Conservation (phyloP, 2,329 filamentous ascomycete genomes). For the Leptodontidium sp. region DNA sequence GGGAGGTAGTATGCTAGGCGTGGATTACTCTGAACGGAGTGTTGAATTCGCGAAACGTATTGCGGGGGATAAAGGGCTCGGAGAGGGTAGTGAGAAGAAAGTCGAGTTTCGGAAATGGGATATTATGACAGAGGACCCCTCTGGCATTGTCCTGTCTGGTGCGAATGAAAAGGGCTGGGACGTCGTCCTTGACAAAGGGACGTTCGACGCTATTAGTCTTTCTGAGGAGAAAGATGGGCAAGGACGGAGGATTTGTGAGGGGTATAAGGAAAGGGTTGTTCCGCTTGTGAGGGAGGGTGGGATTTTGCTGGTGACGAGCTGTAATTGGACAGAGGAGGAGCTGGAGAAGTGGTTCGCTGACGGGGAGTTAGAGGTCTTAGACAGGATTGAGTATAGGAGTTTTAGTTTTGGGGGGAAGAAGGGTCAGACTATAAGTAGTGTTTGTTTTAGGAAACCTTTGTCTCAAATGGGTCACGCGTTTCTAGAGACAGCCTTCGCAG, state of each 20-base stretch:
- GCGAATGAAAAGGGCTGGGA: constrained; percentile 69
- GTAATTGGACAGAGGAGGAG: constrained; percentile 97
- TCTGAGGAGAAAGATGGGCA: constrained; percentile 61
- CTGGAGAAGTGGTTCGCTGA: constrained; percentile 79
- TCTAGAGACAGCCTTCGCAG: too few relatives aligned
- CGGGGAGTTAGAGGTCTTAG: constrained; percentile 57
- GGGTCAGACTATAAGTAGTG: constrained; percentile 86
- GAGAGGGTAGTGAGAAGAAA: constrained; percentile 42
- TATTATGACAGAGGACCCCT: constrained; percentile 55
- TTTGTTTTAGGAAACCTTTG: constrained; percentile 73
- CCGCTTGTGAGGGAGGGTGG: constrained; percentile 74
- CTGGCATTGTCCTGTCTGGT: constrained; percentile 32
- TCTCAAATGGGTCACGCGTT: too few relatives aligned
- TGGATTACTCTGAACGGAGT: constrained; percentile 85
- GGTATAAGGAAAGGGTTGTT: constrained; percentile 75
- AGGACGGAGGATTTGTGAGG: constrained; percentile 73
- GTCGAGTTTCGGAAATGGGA: constrained; percentile 61
- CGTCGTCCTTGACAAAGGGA: constrained; percentile 96
- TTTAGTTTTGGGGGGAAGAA: constrained; percentile 91
- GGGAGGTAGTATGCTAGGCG: constrained; percentile 76
- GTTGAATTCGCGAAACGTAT: constrained; percentile 77
- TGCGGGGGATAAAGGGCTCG: constrained; percentile 49
- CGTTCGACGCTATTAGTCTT: constrained; percentile 94
- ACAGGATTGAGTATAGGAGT: constrained; percentile 80
- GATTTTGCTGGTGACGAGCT: constrained; percentile 87